These are phyloP conservation scores for Sonneratia caseolaris DNA, from an alignment of 345 rosid genomes.

Conservation along the genomic window DNA sequence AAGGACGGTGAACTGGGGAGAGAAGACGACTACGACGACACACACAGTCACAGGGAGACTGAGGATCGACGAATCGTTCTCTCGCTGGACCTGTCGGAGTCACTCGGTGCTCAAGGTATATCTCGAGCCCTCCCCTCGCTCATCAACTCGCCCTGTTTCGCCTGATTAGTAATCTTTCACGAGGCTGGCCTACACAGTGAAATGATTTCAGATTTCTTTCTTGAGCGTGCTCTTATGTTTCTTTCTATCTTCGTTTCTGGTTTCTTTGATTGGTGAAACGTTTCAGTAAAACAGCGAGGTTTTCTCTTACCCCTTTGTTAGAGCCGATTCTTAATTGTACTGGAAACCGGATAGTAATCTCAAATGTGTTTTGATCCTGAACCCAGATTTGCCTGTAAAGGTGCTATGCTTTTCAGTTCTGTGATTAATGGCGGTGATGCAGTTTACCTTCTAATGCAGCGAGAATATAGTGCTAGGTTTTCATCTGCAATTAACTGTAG, in stretches of 20 bases:
- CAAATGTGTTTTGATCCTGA: background rate
- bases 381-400: too few relatives aligned
- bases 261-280: background rate
- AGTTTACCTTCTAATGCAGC: background rate
- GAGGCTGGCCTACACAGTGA: background rate
- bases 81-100: background rate
- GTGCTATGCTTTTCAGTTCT: background rate
- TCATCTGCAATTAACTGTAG: background rate
- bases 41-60: background rate
- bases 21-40: background rate
- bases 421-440: background rate
- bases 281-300: background rate
- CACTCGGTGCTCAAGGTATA: background rate
- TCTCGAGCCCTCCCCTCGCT: background rate
- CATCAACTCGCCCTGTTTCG: background rate
- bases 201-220: background rate
- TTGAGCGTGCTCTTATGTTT: background rate
- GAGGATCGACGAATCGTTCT: background rate
- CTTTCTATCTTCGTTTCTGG: background rate
- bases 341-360: background rate
- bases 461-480: background rate
- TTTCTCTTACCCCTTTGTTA: background rate
- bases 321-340: background rate
- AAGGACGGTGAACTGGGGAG: slow-evolving; percentile 12
- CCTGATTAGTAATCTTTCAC: background rate